phyloP scores from a whole-genome alignment of 495 filamentous ascomycete species.

The Penicillium dipodomyicola region DNA sequence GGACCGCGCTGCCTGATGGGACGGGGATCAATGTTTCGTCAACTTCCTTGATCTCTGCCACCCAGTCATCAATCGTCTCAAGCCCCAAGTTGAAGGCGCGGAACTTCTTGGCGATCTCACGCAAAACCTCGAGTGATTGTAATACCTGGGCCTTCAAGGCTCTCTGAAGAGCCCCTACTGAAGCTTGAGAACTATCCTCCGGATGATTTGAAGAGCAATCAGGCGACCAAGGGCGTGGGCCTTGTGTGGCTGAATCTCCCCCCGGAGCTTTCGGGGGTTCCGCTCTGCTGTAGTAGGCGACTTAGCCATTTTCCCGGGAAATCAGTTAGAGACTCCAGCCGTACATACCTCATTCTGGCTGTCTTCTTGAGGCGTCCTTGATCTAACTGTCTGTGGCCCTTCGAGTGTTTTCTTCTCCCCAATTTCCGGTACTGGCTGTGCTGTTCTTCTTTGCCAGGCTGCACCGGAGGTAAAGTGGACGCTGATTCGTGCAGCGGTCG shows the following conservation, averaged over 20 bases:
- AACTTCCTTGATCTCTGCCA: neutral
- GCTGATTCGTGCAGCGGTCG: neutral
- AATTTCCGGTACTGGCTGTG: neutral
- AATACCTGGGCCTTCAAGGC: neutral
- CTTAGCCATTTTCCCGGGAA: neutral
- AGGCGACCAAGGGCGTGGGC: neutral
- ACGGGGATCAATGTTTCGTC: neutral
- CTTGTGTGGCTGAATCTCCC: too few species aligned
- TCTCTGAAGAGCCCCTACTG: neutral
- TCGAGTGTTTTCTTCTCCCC: neutral
- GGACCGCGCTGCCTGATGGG: neutral
- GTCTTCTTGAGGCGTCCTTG: neutral
- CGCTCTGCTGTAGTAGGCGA: neutral
- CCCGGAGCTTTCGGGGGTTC: neutral
- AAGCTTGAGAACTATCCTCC: neutral
- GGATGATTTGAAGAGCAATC: neutral
- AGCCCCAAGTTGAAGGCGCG: neutral
- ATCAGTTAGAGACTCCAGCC: neutral
- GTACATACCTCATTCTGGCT: neutral
- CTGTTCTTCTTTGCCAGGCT: neutral
- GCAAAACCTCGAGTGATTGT: neutral
- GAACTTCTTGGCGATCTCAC: neutral
- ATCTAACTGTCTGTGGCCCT: neutral
- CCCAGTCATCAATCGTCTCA: neutral
- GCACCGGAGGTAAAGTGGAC: neutral